Conservation (phyloP, 2,329 filamentous ascomycete genomes). For the Drechslerella dactyloides region DNA sequence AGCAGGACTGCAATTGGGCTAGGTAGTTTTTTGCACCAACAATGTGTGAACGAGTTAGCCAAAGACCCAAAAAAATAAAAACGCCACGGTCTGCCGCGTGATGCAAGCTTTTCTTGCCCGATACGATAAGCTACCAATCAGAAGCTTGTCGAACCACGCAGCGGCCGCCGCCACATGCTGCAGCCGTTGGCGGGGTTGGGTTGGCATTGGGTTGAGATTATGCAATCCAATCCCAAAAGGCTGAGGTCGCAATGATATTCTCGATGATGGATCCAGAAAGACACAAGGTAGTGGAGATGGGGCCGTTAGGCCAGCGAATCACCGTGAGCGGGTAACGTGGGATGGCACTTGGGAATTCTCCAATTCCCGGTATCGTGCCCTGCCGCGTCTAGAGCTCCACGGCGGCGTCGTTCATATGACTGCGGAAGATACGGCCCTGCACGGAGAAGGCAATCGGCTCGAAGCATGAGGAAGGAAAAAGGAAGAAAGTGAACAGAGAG, state of each 20-base stretch:
- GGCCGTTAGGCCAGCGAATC: too few species aligned
- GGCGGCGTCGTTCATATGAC: slow-evolving; percentile 8
- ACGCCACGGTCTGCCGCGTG: neutral
- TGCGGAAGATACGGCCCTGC: neutral
- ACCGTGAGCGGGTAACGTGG: too few species aligned
- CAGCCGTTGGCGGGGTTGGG: neutral
- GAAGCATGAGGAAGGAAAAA: neutral
- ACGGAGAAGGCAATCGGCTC: neutral
- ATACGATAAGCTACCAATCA: slow-evolving; percentile 29
- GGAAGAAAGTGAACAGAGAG: too few species aligned
- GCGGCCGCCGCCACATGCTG: too few species aligned
- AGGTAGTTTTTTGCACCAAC: too few species aligned
- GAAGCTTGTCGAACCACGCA: slow-evolving; percentile 23
- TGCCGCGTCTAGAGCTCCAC: neutral
- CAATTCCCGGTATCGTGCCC: neutral
- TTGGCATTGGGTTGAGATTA: slow-evolving; percentile 5
- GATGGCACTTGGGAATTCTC: too few species aligned
- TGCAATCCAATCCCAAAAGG: slow-evolving; percentile 7
- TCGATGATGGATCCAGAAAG: neutral
- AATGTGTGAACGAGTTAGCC: neutral
- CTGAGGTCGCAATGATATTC: neutral
- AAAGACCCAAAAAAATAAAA: neutral
- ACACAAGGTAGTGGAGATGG: too few species aligned
- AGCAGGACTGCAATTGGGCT: too few species aligned
- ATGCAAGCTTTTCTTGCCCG: slow-evolving; percentile 12